A percentile compares a stretch with the other conserved stretches of the same genome.
phyloP scores from a whole-genome alignment of 495 filamentous ascomycete species.

The Hypoxylon fragiforme region DNA sequence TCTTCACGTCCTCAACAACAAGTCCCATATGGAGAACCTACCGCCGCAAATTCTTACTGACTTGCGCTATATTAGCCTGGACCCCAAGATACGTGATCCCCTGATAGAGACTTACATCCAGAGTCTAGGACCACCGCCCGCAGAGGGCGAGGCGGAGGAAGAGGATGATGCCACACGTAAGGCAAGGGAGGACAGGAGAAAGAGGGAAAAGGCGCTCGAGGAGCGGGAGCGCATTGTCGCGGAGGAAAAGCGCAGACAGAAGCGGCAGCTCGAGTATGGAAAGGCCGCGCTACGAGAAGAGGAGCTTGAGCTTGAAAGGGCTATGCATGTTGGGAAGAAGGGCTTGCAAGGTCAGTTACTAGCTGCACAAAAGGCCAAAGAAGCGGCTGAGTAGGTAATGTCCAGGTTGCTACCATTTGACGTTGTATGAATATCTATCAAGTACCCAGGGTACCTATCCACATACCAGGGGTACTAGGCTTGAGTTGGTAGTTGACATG shows the following conservation, averaged over 20 bases:
- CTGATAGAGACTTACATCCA: constrained; percentile 77
- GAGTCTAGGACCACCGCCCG: constrained; percentile 68
- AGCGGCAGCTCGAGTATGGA: constrained; percentile 65
- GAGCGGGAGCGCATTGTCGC: constrained; percentile 73
- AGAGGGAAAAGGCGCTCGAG: constrained; percentile 73
- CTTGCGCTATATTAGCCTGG: constrained; percentile 78
- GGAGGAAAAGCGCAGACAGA: constrained; percentile 71
- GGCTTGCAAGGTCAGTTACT: constrained; percentile 69
- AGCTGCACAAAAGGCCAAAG: constrained; percentile 20
- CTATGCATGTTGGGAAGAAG: constrained; percentile 75
- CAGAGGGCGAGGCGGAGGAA: constrained; percentile 49
- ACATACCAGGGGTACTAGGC: background rate
- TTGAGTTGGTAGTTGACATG: no score
- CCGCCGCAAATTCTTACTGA: constrained; percentile 73
- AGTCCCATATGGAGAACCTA: constrained; percentile 63
- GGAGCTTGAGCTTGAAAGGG: constrained; percentile 75
- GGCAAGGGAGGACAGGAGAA: constrained; percentile 64
- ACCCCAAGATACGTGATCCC: constrained; percentile 67
- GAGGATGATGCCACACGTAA: constrained; percentile 64
- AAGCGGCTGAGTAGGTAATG: constrained; percentile 3
- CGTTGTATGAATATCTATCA: background rate
- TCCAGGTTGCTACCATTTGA: background rate
- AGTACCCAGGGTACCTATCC: background rate
- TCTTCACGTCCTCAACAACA: constrained; percentile 64
- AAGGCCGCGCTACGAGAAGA: constrained; percentile 72